A percentile compares a stretch with the other conserved stretches of the same genome.
phyloP scores from a whole-genome alignment of 2,329 filamentous ascomycete species.

The Ophiostoma perfectum region DNA sequence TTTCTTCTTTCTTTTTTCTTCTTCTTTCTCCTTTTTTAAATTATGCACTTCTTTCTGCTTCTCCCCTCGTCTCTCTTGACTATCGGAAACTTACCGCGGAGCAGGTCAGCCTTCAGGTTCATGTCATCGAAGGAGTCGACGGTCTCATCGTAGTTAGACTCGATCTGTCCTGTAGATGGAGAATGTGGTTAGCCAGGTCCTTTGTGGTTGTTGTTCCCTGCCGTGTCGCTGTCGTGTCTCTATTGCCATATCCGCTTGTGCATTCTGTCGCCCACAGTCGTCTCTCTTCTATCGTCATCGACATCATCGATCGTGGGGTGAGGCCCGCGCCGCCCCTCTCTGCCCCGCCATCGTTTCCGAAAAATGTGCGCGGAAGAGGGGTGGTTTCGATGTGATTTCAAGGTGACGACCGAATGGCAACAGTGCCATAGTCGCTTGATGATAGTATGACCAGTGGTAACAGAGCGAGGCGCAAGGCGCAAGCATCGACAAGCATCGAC shows the following conservation, averaged over 20 bases:
- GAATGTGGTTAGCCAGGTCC: slow-evolving; percentile 10
- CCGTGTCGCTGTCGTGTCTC: neutral
- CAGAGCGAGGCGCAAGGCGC: neutral
- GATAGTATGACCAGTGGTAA: neutral
- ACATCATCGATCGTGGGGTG: neutral
- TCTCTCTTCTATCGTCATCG: neutral
- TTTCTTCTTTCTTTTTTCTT: no score
- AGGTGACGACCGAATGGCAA: neutral
- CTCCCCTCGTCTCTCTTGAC: neutral
- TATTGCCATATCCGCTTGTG: neutral
- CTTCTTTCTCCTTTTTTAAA: no score
- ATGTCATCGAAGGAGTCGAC: slow-evolving; percentile 99
- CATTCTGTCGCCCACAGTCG: neutral
- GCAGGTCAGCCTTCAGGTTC: slow-evolving; percentile 93
- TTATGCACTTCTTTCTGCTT: no score
- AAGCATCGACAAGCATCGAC: no score
- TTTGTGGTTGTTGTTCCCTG: neutral
- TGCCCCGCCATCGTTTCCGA: neutral
- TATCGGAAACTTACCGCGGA: slow-evolving; percentile 58
- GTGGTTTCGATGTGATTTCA: neutral
- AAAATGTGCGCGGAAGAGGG: neutral
- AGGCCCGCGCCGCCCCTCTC: neutral
- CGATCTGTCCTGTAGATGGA: slow-evolving; percentile 75
- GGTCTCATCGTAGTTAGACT: slow-evolving; percentile 99
- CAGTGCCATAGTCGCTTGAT: neutral